Base-by-base conservation (phyloP, 164 flowering plant genomes). In the Cinnamomum micranthum region DNA sequence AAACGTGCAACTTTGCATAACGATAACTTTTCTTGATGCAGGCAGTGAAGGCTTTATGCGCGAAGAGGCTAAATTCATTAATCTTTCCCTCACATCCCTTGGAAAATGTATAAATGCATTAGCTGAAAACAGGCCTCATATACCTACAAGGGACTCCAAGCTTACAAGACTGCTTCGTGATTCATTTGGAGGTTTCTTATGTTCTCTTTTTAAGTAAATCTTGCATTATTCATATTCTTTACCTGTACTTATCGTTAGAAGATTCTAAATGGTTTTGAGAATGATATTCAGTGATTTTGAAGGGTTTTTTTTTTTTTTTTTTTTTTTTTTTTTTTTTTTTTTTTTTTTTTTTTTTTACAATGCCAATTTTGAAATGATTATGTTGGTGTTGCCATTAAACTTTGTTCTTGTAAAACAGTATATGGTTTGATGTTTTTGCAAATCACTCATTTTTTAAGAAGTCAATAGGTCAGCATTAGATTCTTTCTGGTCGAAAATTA, bases 61-160 rank as follows among this genome's bases (percentile, higher is more conserved):
- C 58, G 98, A 94, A 78, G 98, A 94, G 86, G 93, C 98, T 27
- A 94, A 91, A 73, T 94, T 86, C 79, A 94, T 94, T 73, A 94
- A 94, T 85, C 95, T 94, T 72, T 94, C 98, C 77, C 97, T 94
- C 71, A 89, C 89, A 74, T 91, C 97, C 65, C 89, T 94, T 47
- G 98, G 98, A 60, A 94, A 94, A 83, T 94, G 98, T 73, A 92
- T 94, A 76, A 92, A 94, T 86, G 98, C 98, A 68, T 79, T 94
- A 84, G 97, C 98, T 63, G 97, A 92, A 80, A 91, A 88, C 71
- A 87, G 93, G 80, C 84, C 96, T 47, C 95, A 94, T 80, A 89
- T 92, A 81, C 98, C 98, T 41, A 85, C 82, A 50, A 84, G 98
- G 80, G 98, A 94, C 74, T 94, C 98, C 63, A 94, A 94, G 76